Conservation (phyloP, 2,329 filamentous ascomycete genomes). For the Teratosphaeria pseudoeucalypti region DNA sequence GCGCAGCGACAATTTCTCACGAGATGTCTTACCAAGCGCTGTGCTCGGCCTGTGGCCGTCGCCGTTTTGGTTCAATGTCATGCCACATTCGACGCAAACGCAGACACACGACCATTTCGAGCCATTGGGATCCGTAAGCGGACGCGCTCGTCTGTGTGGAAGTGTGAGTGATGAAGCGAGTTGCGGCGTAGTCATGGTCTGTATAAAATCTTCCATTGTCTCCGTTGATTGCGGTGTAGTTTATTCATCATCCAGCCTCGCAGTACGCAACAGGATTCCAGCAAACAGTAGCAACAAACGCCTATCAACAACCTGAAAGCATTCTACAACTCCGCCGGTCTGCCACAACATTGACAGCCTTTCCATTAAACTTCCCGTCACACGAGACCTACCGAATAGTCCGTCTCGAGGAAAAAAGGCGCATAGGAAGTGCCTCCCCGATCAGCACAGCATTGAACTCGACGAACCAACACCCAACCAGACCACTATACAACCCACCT, state of each 20-base stretch:
- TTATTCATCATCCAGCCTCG: background rate
- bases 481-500: background rate
- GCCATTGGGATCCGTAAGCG: background rate
- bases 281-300: background rate
- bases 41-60: background rate
- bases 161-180: background rate
- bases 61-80: background rate
- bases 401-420: background rate
- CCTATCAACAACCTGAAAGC: background rate
- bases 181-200: background rate
- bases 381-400: background rate
- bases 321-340: background rate
- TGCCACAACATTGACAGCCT: background rate
- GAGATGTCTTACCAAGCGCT: background rate
- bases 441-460: background rate
- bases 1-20: background rate
- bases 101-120: background rate
- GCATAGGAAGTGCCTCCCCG: background rate
- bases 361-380: background rate
- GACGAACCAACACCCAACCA: background rate
- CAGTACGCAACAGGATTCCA: background rate
- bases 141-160: background rate
- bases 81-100: background rate
- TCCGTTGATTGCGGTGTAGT: background rate
- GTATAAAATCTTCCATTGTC: background rate